Evolutionary conservation across 306 rosid species (phyloP), one percentile per base, ranked within the genome.

Genomic region (Trifolium repens): DNA sequence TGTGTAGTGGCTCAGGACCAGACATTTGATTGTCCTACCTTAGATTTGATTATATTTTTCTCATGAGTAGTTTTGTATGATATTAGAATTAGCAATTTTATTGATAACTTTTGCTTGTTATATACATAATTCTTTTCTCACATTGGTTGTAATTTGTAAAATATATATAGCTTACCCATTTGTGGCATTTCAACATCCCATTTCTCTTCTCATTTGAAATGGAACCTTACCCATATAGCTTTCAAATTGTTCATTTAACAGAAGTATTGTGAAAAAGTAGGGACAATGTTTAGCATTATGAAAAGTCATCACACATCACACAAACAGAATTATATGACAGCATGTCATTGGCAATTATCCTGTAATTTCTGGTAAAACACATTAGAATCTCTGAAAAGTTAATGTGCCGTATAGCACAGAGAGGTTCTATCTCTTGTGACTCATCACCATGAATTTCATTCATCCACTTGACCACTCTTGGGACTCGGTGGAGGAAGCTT

Each of bases 61-160:
- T 55, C 8, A 71, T 77, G 71, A 71, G 74, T 53, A 63, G 49
- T 72, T 71, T 27, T 81, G 81, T 81, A 81, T 63, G 78, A 75
- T 81, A 70, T n/a, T 75, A 81, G 84, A 44, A 76, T 43, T 76
- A 81, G 78, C 10, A 2, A 52, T 81, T 65, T 62, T 53, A 75
- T 81, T 69, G 39, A 1, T 69, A 46, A 69, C 59, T 70, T 76
- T 85, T 70, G 49, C 63, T 58, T 61, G 69, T 17, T 77, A 64
- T 77, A 64, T 77, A 61, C 61, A 64, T 77, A 80, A 55, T 83
- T 83, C 79, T 87, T 76, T 84, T 24, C 35, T 67, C 66, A 47
- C 67, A 67, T 24, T 42, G 46, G 53, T 58, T 62, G 50, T 60
- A 24, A 67, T 54, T 63, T 85, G 83, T 75, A 76, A 61, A 24